Percentiles rank a stretch among this genome's conserved stretches.
Evolutionary conservation across 805 yeast genomes (phyloP).

Genomic region (Ogataea wickerhamii): DNA sequence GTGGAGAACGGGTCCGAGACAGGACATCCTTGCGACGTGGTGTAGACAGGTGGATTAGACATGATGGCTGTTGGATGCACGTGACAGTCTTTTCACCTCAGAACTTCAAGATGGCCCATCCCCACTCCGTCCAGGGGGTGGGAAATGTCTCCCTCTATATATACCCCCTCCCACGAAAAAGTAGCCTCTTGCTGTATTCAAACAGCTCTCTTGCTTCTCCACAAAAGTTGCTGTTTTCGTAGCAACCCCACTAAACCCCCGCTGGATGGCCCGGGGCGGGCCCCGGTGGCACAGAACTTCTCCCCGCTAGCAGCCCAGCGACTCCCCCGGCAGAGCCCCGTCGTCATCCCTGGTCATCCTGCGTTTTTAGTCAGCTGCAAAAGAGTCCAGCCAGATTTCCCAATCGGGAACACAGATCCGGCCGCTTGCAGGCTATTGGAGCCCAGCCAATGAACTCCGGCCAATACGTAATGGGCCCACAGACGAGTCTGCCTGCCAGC

Average conservation of each 20-base stretch:
- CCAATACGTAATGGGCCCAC: neutral
- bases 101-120: too few species aligned
- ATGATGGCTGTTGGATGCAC: slow-evolving; percentile 17
- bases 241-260: too few species aligned
- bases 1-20: slow-evolving; percentile 72
- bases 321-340: neutral
- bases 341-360: neutral
- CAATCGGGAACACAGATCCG: slow-evolving; percentile 3
- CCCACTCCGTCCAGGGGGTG: too few species aligned
- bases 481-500: neutral
- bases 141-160: too few species aligned
- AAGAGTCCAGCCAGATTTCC: slow-evolving; percentile 1
- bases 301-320: neutral
- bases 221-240: neutral
- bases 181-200: too few species aligned
- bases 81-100: too few species aligned
- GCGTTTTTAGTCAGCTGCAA: neutral
- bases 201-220: neutral
- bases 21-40: slow-evolving; percentile 77
- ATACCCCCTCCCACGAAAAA: too few species aligned
- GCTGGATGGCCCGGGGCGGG: too few species aligned
- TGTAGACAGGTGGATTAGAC: slow-evolving; percentile 52
- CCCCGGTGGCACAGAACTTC: too few species aligned
- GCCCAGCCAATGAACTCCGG: neutral
- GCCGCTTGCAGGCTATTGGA: neutral